These are phyloP conservation scores for Pseudozyma thailandica DNA, from an alignment of 1,284 basidiomycete genomes.

Conservation along the genomic window DNA sequence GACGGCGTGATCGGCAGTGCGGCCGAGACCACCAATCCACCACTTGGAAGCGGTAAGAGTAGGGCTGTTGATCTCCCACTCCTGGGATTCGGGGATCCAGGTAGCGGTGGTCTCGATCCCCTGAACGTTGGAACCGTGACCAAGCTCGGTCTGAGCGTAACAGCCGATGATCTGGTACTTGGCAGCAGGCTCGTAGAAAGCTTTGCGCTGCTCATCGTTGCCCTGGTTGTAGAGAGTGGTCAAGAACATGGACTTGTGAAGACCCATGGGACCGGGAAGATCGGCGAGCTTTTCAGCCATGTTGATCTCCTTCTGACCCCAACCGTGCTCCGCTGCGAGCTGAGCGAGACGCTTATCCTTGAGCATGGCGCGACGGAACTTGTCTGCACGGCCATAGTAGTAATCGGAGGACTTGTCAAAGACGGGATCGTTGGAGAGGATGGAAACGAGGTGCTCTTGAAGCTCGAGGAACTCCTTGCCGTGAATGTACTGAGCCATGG, in stretches of 20 bases:
- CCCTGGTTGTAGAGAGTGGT: conserved; percentile 63
- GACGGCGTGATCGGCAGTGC: conserved; percentile 68
- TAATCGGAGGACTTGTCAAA: conserved; percentile 77
- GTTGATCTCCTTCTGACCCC: conserved; percentile 38
- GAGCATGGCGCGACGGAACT: conserved; percentile 64
- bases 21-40: conserved; percentile 69
- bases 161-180: conserved; percentile 61
- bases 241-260: conserved; percentile 64
- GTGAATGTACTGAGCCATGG: conserved; percentile 60
- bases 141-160: conserved; percentile 63
- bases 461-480: conserved; percentile 64
- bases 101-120: conserved; percentile 61
- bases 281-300: conserved; percentile 60
- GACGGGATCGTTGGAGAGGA: conserved; percentile 73
- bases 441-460: conserved; percentile 71
- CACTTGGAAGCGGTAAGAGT: conserved; percentile 59
- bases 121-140: conserved; percentile 63
- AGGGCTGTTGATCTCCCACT: conserved; percentile 58
- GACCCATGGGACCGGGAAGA: conserved; percentile 57
- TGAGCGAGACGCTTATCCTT: conserved; percentile 68
- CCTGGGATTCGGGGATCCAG: conserved; percentile 51
- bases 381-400: conserved; percentile 66
- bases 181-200: conserved; percentile 56
- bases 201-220: conserved; percentile 59
- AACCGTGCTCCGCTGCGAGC: conserved; percentile 69